phyloP scores from a whole-genome alignment of 2,329 filamentous ascomycete genomes.

The Pseudogymnoascus sp. region DNA sequence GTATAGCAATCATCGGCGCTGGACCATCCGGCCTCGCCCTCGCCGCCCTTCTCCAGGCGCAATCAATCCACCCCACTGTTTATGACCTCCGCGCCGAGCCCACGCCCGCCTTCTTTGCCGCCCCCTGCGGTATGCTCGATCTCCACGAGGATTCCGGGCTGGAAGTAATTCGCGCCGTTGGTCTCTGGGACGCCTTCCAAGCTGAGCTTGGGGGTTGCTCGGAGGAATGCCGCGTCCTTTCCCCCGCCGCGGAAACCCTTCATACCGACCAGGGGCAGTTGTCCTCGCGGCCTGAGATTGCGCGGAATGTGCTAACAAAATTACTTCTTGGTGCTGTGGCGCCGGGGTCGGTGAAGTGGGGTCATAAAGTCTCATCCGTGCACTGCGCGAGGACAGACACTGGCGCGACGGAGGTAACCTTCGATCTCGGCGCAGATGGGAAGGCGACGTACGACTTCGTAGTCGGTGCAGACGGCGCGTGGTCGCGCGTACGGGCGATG shows the following conservation, averaged over 20 bases:
- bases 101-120: constrained; percentile 20
- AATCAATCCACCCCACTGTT: constrained; percentile 28
- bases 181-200: constrained; percentile 36
- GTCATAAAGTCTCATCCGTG: constrained; percentile 25
- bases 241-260: constrained; percentile 23
- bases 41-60: constrained; percentile 36
- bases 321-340: constrained; percentile 29
- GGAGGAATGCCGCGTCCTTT: constrained; percentile 31
- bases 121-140: constrained; percentile 38
- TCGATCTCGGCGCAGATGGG: constrained; percentile 13
- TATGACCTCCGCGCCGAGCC: constrained; percentile 29
- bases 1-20: constrained; percentile 38
- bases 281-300: constrained; percentile 30
- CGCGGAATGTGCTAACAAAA: constrained; percentile 28
- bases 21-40: constrained; percentile 41
- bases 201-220: constrained; percentile 34
- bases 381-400: constrained; percentile 1
- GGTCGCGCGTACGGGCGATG: constrained; percentile 30
- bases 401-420: constrained; percentile 8
- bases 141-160: constrained; percentile 39
- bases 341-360: constrained; percentile 32
- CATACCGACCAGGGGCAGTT: constrained; percentile 18
- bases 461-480: constrained; percentile 34
- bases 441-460: constrained; percentile 29
- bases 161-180: constrained; percentile 35